Percentiles rank a stretch among this genome's conserved stretches.
phyloP scores from a whole-genome alignment of 257 asterid genomes.

The Leonotis leonurus region DNA sequence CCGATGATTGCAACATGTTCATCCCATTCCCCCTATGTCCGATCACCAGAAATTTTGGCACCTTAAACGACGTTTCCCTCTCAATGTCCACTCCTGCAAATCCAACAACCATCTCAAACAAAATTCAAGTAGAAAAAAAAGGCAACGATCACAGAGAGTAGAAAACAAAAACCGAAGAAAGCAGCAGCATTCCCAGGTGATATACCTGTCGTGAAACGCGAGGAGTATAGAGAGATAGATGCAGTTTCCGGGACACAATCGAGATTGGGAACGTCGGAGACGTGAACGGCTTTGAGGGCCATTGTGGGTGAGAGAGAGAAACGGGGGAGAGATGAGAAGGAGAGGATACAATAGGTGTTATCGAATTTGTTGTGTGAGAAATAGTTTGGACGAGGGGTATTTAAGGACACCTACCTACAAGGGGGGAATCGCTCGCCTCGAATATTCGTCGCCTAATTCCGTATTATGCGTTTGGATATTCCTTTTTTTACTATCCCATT shows the following conservation, averaged over 20 bases:
- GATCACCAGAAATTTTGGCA: slow-evolving; percentile 64
- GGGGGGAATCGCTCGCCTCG: slow-evolving; percentile 24
- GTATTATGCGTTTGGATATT: slow-evolving; percentile 64
- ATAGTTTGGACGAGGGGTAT: slow-evolving; percentile 14
- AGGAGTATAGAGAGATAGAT: slow-evolving; percentile 38
- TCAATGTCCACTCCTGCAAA: slow-evolving; percentile 38
- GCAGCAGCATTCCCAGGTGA: neutral
- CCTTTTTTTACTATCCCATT: neutral
- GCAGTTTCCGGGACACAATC: slow-evolving; percentile 63
- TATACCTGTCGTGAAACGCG: slow-evolving; percentile 45
- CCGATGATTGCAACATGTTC: slow-evolving; percentile 78
- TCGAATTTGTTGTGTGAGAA: slow-evolving; percentile 16
- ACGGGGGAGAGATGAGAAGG: slow-evolving; percentile 3
- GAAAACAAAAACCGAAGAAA: neutral
- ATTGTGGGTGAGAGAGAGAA: slow-evolving; percentile 21
- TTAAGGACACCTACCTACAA: slow-evolving; percentile 21
- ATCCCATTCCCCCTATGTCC: slow-evolving; percentile 97
- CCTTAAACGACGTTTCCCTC: slow-evolving; percentile 34
- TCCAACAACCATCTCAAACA: neutral
- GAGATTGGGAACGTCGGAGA: slow-evolving; percentile 77
- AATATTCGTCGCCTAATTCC: slow-evolving; percentile 41
- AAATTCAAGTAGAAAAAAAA: neutral
- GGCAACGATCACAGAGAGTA: neutral
- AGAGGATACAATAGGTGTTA: slow-evolving; percentile 17
- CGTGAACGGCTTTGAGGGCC: slow-evolving; percentile 93